Percentiles rank a stretch among this genome's conserved stretches.
Evolutionary conservation across 2,329 filamentous ascomycete genomes (phyloP).

Genomic region (Ceratocystis colombiana): DNA sequence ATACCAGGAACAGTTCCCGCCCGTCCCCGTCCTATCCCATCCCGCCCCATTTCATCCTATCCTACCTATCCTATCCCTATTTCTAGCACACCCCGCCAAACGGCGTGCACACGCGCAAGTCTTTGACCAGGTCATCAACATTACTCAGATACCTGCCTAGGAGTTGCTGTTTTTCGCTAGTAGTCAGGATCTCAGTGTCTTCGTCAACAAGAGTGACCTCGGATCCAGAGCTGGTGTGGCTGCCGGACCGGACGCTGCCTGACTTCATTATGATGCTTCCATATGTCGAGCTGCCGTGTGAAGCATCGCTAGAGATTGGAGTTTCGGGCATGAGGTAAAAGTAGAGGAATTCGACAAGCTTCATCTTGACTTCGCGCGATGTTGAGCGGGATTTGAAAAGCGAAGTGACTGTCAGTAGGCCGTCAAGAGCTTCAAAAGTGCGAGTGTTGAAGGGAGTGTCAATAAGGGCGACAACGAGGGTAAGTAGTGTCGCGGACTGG

Average conservation of each 20-base stretch:
- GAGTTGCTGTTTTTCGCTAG: slow-evolving; percentile 71
- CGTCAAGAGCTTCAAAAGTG: slow-evolving; percentile 84
- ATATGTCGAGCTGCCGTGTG: background rate
- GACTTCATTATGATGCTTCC: slow-evolving; percentile 31
- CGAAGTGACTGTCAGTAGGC: slow-evolving; percentile 80
- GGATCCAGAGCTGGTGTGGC: slow-evolving; percentile 30
- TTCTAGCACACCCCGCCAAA: slow-evolving; percentile 48
- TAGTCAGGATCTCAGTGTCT: slow-evolving; percentile 48
- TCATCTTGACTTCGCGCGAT: slow-evolving; percentile 79
- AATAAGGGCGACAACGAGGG: slow-evolving; percentile 79
- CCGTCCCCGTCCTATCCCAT: no score
- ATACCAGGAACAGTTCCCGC: no score
- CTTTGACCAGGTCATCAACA: slow-evolving; percentile 74
- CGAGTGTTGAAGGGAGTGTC: slow-evolving; percentile 80
- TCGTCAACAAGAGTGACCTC: slow-evolving; percentile 31
- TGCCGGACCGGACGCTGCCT: slow-evolving; percentile 44
- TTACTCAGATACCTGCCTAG: slow-evolving; percentile 69
- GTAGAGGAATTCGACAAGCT: slow-evolving; percentile 94
- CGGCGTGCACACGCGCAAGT: slow-evolving; percentile 68
- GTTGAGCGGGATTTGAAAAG: slow-evolving; percentile 86
- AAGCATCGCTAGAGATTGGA: slow-evolving; percentile 44
- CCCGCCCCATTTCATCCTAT: no score
- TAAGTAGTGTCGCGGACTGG: slow-evolving; percentile 80
- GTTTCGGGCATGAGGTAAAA: slow-evolving; percentile 97
- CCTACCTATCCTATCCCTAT: slow-evolving; percentile 31